These are phyloP conservation scores for Barnettozyma siamensis DNA, from an alignment of 805 yeast genomes.

Conservation along the genomic window DNA sequence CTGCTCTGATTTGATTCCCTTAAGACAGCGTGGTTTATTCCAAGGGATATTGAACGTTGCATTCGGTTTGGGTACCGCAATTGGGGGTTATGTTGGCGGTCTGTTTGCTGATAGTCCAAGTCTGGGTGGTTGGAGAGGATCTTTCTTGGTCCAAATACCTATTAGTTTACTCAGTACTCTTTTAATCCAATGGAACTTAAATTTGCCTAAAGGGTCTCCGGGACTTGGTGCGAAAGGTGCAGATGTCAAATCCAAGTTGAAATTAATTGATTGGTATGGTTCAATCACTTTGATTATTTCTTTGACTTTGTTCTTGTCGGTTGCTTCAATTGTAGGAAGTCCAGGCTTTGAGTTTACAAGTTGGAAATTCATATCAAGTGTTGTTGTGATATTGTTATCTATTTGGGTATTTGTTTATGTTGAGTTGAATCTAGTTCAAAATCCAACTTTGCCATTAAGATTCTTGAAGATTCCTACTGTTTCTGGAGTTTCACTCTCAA, in stretches of 20 bases:
- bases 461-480: constrained; percentile 54
- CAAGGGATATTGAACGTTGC: constrained; percentile 79
- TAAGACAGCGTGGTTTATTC: constrained; percentile 70
- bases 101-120: constrained; percentile 34
- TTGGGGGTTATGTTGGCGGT: constrained; percentile 66
- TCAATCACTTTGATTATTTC: constrained; percentile 40
- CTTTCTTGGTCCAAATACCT: constrained; percentile 50
- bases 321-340: constrained; percentile 50
- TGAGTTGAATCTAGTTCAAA: constrained; percentile 35
- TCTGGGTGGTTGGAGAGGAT: constrained; percentile 43
- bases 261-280: constrained; percentile 52
- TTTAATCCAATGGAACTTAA: constrained; percentile 33
- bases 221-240: constrained; percentile 44
- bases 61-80: constrained; percentile 70
- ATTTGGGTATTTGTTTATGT: constrained; percentile 37
- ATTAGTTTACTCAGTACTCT: constrained; percentile 39
- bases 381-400: constrained; percentile 31
- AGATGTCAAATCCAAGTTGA: constrained; percentile 41
- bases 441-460: constrained; percentile 59
- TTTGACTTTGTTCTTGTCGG: constrained; percentile 39
- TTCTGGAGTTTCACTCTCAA: constrained; percentile 56
- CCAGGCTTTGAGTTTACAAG: constrained; percentile 35
- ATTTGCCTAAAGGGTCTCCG: constrained; percentile 44
- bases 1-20: constrained; percentile 70
- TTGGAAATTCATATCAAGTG: constrained; percentile 26